Conservation (phyloP, 2,329 filamentous ascomycete species). For the Keithomyces neogunnii region DNA sequence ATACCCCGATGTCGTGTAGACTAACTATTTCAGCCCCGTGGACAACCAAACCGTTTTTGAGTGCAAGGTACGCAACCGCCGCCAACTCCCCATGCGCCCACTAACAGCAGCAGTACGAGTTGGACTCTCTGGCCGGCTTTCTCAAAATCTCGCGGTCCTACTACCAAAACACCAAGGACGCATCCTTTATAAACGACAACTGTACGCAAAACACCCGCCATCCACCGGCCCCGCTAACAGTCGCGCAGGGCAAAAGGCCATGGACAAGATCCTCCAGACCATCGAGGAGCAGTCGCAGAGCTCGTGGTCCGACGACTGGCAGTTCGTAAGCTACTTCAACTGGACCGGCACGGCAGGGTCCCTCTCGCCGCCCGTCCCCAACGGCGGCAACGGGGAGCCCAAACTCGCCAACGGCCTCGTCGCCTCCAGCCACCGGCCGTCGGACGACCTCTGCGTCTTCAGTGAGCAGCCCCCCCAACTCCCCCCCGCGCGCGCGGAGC, state of each 20-base stretch:
- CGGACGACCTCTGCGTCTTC: slow-evolving; percentile 74
- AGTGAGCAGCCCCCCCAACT: slow-evolving; percentile 8
- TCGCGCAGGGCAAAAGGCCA: slow-evolving; percentile 59
- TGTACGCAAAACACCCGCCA: slow-evolving; percentile 10
- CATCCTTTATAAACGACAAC: slow-evolving; percentile 48
- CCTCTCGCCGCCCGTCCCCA: slow-evolving; percentile 36
- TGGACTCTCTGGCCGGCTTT: slow-evolving; percentile 82
- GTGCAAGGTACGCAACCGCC: slow-evolving; percentile 14
- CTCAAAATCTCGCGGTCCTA: slow-evolving; percentile 75
- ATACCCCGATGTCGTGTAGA: neutral
- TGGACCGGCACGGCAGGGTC: slow-evolving; percentile 19
- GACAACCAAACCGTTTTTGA: slow-evolving; percentile 18
- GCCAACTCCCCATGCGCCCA: neutral
- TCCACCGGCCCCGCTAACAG: slow-evolving; percentile 30
- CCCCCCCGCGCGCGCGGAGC: neutral
- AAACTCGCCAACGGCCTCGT: slow-evolving; percentile 68
- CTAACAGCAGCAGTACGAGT: slow-evolving; percentile 70
- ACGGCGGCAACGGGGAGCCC: slow-evolving; percentile 70
- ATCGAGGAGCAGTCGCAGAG: slow-evolving; percentile 18
- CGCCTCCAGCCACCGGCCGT: slow-evolving; percentile 72
- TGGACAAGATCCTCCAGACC: slow-evolving; percentile 18
- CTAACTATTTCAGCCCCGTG: slow-evolving; percentile 11
- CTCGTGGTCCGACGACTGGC: slow-evolving; percentile 15
- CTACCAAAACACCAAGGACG: slow-evolving; percentile 59
- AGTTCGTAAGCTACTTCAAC: slow-evolving; percentile 21